Percentiles rank a stretch among this genome's conserved stretches.
Conservation (phyloP, 805 yeast genomes). For the Danielia oregonensis region DNA sequence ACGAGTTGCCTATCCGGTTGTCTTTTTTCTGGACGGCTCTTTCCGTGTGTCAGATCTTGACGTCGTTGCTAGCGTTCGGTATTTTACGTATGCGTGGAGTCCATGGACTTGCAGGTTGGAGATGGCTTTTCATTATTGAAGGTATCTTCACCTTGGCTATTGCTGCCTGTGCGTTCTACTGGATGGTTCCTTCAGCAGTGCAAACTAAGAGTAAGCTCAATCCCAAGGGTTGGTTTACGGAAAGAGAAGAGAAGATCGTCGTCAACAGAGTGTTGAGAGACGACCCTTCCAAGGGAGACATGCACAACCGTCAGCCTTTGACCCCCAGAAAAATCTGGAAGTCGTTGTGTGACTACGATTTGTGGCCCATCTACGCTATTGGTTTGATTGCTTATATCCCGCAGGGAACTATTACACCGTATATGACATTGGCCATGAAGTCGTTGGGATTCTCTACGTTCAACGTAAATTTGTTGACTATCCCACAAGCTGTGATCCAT, state of each 20-base stretch:
- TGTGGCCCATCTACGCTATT: constrained; percentile 52
- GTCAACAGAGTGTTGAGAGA: constrained; percentile 59
- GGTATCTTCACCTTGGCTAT: constrained; percentile 54
- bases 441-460: constrained; percentile 50
- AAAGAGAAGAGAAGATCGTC: constrained; percentile 52
- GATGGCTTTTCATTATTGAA: constrained; percentile 63
- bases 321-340: constrained; percentile 34
- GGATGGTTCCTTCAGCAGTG: constrained; percentile 54
- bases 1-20: constrained; percentile 56
- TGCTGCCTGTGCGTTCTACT: constrained; percentile 43
- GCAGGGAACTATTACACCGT: constrained; percentile 20
- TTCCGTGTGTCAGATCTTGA: constrained; percentile 43
- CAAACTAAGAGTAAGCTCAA: constrained; percentile 49
- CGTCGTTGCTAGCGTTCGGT: constrained; percentile 51
- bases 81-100: constrained; percentile 47
- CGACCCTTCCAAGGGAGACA: constrained; percentile 60
- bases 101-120: constrained; percentile 51
- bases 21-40: constrained; percentile 59
- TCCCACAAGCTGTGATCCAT: constrained; percentile 42
- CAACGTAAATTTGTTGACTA: constrained; percentile 47
- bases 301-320: constrained; percentile 59
- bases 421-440: constrained; percentile 48
- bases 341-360: constrained; percentile 45
- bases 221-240: constrained; percentile 48
- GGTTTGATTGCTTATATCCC: constrained; percentile 36